phyloP scores from a whole-genome alignment of 179 eudicot species.

The Carnegiea gigantea region DNA sequence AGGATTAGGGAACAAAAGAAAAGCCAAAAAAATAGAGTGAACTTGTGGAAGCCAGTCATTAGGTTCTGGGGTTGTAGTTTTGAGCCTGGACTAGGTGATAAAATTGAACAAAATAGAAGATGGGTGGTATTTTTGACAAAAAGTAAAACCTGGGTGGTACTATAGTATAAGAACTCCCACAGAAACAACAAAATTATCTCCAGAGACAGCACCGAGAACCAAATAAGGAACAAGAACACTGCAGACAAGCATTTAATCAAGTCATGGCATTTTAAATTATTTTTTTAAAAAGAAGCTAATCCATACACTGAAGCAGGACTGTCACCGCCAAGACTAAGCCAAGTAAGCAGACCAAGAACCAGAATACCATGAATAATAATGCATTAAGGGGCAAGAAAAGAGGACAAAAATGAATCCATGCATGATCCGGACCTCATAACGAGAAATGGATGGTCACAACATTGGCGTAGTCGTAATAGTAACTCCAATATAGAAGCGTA shows the following conservation, averaged over 20 bases:
- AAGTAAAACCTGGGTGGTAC: too few species aligned
- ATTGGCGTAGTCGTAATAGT: constrained; percentile 90
- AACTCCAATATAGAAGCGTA: constrained; percentile 96
- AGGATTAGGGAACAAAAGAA: too few species aligned
- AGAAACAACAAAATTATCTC: neutral
- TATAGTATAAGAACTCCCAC: neutral
- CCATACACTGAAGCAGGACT: neutral
- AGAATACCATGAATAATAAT: neutral
- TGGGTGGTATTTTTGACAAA: too few species aligned
- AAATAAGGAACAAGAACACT: neutral
- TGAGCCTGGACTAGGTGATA: too few species aligned
- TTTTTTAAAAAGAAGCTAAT: neutral
- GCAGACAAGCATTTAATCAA: neutral
- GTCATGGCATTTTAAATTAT: neutral
- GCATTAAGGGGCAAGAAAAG: neutral
- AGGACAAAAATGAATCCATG: neutral
- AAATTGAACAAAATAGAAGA: too few species aligned
- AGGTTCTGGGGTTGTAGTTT: too few species aligned
- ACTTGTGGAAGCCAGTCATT: too few species aligned
- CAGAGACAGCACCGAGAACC: neutral
- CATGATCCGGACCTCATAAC: constrained; percentile 74
- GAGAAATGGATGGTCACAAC: constrained; percentile 98
- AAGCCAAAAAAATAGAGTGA: too few species aligned
- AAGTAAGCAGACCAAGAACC: neutral
- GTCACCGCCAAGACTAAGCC: neutral